Conservation (phyloP, 1,284 basidiomycete genomes). For the Melampsora americana region DNA sequence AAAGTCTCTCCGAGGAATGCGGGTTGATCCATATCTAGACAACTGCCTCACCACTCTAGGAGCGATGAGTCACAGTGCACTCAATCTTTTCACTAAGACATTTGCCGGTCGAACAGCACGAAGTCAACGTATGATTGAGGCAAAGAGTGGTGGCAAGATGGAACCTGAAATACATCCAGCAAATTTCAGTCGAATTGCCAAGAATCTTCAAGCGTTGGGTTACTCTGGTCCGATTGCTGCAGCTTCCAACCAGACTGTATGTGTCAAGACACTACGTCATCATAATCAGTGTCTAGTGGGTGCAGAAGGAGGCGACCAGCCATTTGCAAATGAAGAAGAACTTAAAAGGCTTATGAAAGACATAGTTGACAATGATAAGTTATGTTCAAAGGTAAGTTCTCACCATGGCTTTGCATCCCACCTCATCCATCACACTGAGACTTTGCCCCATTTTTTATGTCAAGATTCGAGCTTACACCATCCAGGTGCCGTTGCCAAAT, state of each 20-base stretch:
- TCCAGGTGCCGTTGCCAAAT: too few relatives aligned
- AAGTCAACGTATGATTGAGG: not conserved
- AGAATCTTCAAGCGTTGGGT: not conserved
- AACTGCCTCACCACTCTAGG: conserved; percentile 20
- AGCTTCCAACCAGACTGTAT: conserved; percentile 13
- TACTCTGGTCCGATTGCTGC: conserved; percentile 12
- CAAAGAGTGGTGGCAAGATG: conserved; percentile 13
- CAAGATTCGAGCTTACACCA: not conserved
- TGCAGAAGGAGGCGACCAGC: conserved; percentile 20
- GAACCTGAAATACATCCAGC: conserved; percentile 1
- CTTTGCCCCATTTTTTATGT: not conserved
- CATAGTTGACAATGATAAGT: not conserved
- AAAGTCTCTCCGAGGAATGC: conserved; percentile 6
- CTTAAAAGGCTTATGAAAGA: conserved; percentile 10
- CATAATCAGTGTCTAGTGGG: conserved; percentile 16
- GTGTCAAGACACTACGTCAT: conserved; percentile 13
- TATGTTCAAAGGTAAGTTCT: conserved; percentile 19
- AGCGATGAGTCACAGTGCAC: conserved; percentile 15
- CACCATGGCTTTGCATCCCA: not conserved
- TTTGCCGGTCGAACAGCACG: not conserved
- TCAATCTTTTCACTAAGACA: conserved; percentile 1
- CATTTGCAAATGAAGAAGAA: not conserved
- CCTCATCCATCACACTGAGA: not conserved
- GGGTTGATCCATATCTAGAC: conserved; percentile 7
- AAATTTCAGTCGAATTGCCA: conserved; percentile 9